Evolutionary conservation across 768 basidiomycete species (phyloP).

Genomic region (Boletus coccyginus): DNA sequence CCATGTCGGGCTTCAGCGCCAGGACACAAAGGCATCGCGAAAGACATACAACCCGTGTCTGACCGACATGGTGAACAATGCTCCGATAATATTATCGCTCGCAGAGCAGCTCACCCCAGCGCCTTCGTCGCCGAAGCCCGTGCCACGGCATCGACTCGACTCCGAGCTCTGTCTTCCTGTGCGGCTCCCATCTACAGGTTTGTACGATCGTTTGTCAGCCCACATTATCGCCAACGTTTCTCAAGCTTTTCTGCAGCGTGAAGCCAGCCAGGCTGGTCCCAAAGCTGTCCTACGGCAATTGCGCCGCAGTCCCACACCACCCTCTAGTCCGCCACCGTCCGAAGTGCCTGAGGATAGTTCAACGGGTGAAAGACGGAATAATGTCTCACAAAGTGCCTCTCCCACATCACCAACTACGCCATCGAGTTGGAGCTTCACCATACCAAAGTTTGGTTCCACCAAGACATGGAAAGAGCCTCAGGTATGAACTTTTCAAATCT

Average conservation of each 20-base stretch:
- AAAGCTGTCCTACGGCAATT: slow-evolving; percentile 56
- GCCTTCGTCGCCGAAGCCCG: slow-evolving; percentile 16
- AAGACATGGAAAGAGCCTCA: slow-evolving; percentile 53
- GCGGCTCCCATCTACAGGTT: slow-evolving; percentile 66
- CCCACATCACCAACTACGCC: slow-evolving; percentile 20
- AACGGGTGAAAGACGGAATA: slow-evolving; percentile 8
- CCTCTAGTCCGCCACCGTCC: slow-evolving; percentile 19
- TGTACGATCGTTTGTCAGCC: slow-evolving; percentile 21
- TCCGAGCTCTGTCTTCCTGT: slow-evolving; percentile 62
- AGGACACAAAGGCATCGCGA: background rate
- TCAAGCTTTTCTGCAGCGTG: slow-evolving; percentile 67
- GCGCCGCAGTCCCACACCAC: slow-evolving; percentile 43
- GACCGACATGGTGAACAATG: slow-evolving; percentile 54
- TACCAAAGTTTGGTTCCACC: slow-evolving; percentile 10
- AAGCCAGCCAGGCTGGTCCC: slow-evolving; percentile 60
- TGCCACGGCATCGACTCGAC: slow-evolving; percentile 38
- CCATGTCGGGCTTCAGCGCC: slow-evolving; percentile 9
- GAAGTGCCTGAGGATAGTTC: slow-evolving; percentile 19
- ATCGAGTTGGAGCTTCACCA: slow-evolving; percentile 12
- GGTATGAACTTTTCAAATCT: slow-evolving; percentile 29
- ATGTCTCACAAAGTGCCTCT: slow-evolving; percentile 18
- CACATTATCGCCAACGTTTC: slow-evolving; percentile 23
- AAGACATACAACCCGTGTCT: slow-evolving; percentile 1
- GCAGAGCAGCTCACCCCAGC: slow-evolving; percentile 25
- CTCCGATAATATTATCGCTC: slow-evolving; percentile 29